Evolutionary conservation across 129 eudicot species (phyloP).

Genomic region (Tagetes erecta): DNA sequence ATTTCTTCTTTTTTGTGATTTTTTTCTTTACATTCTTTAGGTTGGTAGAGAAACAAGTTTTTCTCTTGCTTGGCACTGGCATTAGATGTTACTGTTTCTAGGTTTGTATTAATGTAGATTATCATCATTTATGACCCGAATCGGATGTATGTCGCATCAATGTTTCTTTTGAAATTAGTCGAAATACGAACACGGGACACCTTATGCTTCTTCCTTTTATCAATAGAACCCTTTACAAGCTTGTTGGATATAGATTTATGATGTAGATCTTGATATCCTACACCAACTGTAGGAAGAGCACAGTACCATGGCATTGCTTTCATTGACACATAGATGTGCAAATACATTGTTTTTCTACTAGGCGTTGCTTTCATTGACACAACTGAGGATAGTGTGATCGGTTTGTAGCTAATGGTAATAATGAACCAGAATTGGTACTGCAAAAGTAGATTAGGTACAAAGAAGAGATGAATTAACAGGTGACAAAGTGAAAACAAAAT

Average conservation of each 20-base stretch:
- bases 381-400: too few relatives aligned
- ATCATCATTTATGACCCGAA: conserved; percentile 32
- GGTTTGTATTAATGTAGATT: conserved; percentile 39
- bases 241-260: neutral
- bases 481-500: neutral
- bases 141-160: conserved; percentile 31
- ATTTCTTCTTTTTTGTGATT: conserved; percentile 8
- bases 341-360: too few relatives aligned
- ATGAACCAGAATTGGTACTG: neutral
- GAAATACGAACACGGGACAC: conserved; percentile 16
- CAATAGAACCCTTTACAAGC: conserved; percentile 2
- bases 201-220: conserved; percentile 15
- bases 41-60: conserved; percentile 34
- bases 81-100: conserved; percentile 33
- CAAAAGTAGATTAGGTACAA: conserved; percentile 5
- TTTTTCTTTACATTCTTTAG: conserved; percentile 45
- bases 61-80: conserved; percentile 32
- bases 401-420: neutral
- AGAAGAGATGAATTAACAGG: neutral
- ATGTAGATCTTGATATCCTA: neutral
- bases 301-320: too few relatives aligned
- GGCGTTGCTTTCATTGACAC: too few relatives aligned
- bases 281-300: too few relatives aligned
- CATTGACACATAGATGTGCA: too few relatives aligned
- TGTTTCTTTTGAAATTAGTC: conserved; percentile 25